Conservation (phyloP, 768 basidiomycete genomes). For the Leccinum subtestaceum region DNA sequence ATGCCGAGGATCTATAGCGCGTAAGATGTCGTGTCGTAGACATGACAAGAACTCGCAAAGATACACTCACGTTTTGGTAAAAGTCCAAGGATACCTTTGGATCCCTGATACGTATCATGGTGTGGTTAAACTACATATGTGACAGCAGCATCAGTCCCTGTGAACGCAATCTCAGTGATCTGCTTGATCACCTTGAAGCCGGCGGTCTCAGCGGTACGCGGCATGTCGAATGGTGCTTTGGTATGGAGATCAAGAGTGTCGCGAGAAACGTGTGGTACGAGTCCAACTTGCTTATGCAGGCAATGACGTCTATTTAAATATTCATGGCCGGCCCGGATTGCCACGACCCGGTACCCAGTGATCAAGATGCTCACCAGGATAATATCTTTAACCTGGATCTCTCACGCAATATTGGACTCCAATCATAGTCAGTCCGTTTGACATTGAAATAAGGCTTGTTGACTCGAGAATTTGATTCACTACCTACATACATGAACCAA, state of each 20-base stretch:
- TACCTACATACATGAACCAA: not conserved
- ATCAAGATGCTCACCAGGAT: not conserved
- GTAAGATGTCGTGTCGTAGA: not conserved
- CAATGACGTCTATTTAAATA: slow-evolving; percentile 7
- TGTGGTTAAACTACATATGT: slow-evolving; percentile 68
- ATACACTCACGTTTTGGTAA: slow-evolving; percentile 61
- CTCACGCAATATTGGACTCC: too few relatives aligned
- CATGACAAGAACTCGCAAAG: not conserved
- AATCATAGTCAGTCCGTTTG: too few relatives aligned
- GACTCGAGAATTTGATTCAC: not conserved
- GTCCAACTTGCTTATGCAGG: not conserved
- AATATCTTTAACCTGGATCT: not conserved
- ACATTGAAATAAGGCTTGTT: not conserved
- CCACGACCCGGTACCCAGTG: not conserved
- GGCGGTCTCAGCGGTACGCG: slow-evolving; percentile 61
- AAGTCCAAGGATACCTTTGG: slow-evolving; percentile 78
- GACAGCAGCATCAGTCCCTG: not conserved
- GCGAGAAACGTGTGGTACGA: slow-evolving; percentile 1
- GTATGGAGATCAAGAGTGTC: slow-evolving; percentile 5
- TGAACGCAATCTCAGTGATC: not conserved
- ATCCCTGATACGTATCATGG: slow-evolving; percentile 88
- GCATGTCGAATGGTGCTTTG: slow-evolving; percentile 42
- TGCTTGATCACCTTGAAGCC: slow-evolving; percentile 50
- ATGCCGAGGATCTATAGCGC: slow-evolving; percentile 60
- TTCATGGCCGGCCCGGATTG: slow-evolving; percentile 8